Conservation (phyloP, 352 stramenopile species). For the Vaucheria bursata region DNA sequence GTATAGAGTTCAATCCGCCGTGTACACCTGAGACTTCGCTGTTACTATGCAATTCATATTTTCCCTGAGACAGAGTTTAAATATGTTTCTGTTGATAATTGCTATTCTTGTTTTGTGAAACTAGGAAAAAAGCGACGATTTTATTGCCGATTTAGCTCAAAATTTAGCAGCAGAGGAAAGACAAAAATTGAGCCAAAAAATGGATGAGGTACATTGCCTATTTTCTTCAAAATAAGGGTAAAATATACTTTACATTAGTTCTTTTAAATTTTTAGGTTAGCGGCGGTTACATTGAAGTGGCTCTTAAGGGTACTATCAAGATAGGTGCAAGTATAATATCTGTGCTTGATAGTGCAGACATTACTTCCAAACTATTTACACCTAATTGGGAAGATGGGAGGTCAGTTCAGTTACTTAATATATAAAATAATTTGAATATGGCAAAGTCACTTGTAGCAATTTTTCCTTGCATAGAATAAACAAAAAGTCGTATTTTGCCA, state of each 20-base stretch:
- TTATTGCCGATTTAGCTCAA: slow-evolving; percentile 25
- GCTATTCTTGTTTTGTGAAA: neutral
- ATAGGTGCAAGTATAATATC: slow-evolving; percentile 29
- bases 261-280: slow-evolving; percentile 16
- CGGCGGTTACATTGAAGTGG: slow-evolving; percentile 23
- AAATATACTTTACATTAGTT: neutral
- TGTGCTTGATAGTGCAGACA: slow-evolving; percentile 17
- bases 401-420: too few relatives aligned
- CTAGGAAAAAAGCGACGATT: slow-evolving; percentile 45
- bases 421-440: neutral
- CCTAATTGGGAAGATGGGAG: neutral
- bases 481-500: too few relatives aligned
- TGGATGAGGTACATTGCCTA: slow-evolving; percentile 3
- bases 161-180: slow-evolving; percentile 10
- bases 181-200: neutral
- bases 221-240: neutral
- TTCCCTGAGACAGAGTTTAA: too few relatives aligned
- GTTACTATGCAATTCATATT: too few relatives aligned
- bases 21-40: too few relatives aligned
- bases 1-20: too few relatives aligned
- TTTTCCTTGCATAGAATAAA: too few relatives aligned
- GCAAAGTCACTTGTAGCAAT: neutral
- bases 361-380: slow-evolving; percentile 8
- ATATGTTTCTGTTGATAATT: too few relatives aligned
- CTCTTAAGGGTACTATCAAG: slow-evolving; percentile 17